phyloP scores from a whole-genome alignment of 192 early-diverging fungal genomes.

The Backusella parvicylindrica region DNA sequence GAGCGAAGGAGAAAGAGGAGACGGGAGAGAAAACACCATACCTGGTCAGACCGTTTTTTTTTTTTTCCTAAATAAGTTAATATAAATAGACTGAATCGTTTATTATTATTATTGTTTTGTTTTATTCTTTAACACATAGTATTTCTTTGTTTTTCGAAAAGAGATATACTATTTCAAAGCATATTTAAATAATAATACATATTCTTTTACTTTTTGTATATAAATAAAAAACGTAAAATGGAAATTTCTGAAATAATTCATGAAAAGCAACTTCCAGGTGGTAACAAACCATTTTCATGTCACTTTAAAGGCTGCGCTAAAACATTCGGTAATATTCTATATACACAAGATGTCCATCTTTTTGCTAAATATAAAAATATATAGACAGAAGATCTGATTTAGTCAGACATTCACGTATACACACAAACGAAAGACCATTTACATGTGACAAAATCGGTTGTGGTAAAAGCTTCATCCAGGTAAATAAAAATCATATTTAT shows the following conservation, averaged over 20 bases:
- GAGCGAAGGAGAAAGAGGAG: background rate
- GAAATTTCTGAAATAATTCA: constrained; percentile 57
- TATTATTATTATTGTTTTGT: background rate
- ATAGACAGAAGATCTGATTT: constrained; percentile 55
- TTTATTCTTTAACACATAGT: background rate
- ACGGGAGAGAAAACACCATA: background rate
- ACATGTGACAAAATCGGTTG: constrained; percentile 57
- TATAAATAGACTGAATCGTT: background rate
- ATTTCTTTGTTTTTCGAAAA: background rate
- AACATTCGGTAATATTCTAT: constrained; percentile 53
- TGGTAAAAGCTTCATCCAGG: constrained; percentile 75
- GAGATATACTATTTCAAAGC: background rate
- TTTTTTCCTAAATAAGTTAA: background rate
- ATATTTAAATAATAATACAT: background rate
- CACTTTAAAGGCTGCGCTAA: constrained; percentile 61
- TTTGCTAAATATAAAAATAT: background rate
- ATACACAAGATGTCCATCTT: background rate
- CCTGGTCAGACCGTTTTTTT: background rate
- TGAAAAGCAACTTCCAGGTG: constrained; percentile 37
- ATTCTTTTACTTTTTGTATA: background rate
- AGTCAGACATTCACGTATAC: constrained; percentile 70
- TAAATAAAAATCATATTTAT: too few relatives aligned
- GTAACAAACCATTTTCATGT: constrained; percentile 51
- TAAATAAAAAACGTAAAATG: constrained; percentile 31
- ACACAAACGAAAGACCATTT: constrained; percentile 74